Base-by-base conservation (phyloP, 2,329 filamentous ascomycete species). In the Pseudocercospora ulei region DNA sequence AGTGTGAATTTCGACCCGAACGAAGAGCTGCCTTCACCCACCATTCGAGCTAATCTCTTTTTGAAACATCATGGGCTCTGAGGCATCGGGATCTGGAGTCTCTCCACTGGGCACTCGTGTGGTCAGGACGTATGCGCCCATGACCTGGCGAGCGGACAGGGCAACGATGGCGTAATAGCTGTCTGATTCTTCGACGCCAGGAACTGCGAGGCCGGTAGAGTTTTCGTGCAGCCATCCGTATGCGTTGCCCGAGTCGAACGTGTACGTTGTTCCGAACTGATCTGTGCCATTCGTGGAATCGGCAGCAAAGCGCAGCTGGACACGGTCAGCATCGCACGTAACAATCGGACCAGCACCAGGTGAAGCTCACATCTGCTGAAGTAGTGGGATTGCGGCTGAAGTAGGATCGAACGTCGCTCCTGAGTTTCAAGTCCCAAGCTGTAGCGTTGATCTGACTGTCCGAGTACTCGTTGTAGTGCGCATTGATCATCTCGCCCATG, bases 1-100 rank as follows among this genome's bases (percentile, higher is more conserved):
- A n/a, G n/a, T n/a, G n/a, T n/a, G n/a, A n/a, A n/a, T n/a, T n/a
- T n/a, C n/a, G n/a, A n/a, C n/a, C n/a, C n/a, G n/a, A n/a, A n/a
- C n/a, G n/a, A n/a, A n/a, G n/a, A n/a, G n/a, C n/a, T n/a, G n/a
- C n/a, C n/a, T n/a, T n/a, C n/a, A n/a, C n/a, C n/a, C n/a, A n/a
- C n/a, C 53, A 27, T 58, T 50, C 17, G 48, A 52, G 0, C 69
- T 72, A 7, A 75, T 75, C 41, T 75, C 72, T 50, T 75, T 75
- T 37, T 75, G 56, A 52, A 75, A 75, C 4, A 64, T 31, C 16
- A 37, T 39, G 11, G 46, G 46, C 18, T 44, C 37, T 9, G 23
- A 3, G 12, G 23, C 23, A n/a, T n/a, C n/a, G n/a, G n/a, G n/a
- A n/a, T n/a, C n/a, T n/a, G n/a, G n/a, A n/a, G n/a, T n/a, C n/a